phyloP scores from a whole-genome alignment of 495 filamentous ascomycete species.

The Cercophora sp. region DNA sequence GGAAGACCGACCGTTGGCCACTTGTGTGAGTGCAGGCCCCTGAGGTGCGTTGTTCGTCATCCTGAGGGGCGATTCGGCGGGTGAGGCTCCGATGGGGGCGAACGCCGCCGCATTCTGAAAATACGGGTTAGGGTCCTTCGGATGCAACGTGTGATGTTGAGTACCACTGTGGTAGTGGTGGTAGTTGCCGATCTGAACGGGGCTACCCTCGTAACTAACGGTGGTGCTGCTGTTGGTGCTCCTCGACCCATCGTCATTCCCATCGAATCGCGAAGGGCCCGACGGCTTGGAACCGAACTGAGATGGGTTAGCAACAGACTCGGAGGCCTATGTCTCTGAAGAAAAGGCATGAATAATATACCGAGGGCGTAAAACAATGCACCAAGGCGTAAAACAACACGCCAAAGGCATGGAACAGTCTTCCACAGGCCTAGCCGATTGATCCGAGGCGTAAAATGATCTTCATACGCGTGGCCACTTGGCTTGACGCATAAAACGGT shows the following conservation, averaged over 20 bases:
- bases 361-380: no score
- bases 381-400: no score
- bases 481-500: no score
- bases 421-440: no score
- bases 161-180: constrained; percentile 29
- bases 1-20: constrained; percentile 18
- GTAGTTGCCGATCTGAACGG: constrained; percentile 29
- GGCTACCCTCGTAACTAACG: constrained; percentile 35
- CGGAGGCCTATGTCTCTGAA: no score
- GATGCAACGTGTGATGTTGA: constrained; percentile 36
- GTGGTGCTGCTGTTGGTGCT: constrained; percentile 27
- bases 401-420: no score
- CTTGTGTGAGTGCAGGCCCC: constrained; percentile 1
- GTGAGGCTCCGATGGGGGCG: constrained; percentile 26
- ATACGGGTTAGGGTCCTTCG: constrained; percentile 32
- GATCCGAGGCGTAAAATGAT: no score
- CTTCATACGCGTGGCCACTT: no score
- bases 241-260: constrained; percentile 25
- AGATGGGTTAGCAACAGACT: no score
- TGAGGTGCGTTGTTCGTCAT: constrained; percentile 13
- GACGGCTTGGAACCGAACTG: constrained; percentile 46
- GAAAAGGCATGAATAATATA: no score
- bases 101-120: constrained; percentile 22
- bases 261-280: constrained; percentile 35
- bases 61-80: constrained; percentile 28